These are phyloP conservation scores for Teratosphaeria nubilosa DNA, from an alignment of 2,329 filamentous ascomycete species.

Conservation along the genomic window DNA sequence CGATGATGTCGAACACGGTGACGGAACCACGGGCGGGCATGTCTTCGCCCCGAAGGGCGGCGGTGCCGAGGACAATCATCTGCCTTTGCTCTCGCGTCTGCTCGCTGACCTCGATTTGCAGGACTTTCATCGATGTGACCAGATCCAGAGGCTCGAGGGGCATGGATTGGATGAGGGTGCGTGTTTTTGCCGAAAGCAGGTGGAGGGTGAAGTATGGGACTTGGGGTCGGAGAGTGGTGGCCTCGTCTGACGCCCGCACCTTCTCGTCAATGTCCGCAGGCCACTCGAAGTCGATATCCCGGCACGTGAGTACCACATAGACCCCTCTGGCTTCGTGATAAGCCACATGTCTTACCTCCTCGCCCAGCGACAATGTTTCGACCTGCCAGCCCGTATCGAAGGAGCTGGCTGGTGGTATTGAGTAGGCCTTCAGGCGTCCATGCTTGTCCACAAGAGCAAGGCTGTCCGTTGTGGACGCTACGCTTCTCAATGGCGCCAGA, in stretches of 20 bases:
- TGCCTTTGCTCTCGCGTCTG: slow-evolving; percentile 76
- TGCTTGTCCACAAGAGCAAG: slow-evolving; percentile 53
- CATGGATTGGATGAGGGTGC: slow-evolving; percentile 67
- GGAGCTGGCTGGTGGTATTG: slow-evolving; percentile 56
- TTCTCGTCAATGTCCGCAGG: slow-evolving; percentile 52
- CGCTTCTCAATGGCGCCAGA: neutral
- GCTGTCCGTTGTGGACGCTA: slow-evolving; percentile 38
- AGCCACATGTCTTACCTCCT: slow-evolving; percentile 61
- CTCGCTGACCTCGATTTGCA: slow-evolving; percentile 84
- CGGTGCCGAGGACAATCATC: slow-evolving; percentile 75
- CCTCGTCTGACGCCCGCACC: slow-evolving; percentile 21
- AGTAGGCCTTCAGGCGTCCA: slow-evolving; percentile 63
- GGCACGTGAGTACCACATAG: slow-evolving; percentile 67
- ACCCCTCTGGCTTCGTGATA: slow-evolving; percentile 67
- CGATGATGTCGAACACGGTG: slow-evolving; percentile 84
- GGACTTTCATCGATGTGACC: slow-evolving; percentile 69
- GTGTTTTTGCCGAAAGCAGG: slow-evolving; percentile 66
- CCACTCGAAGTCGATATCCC: slow-evolving; percentile 62
- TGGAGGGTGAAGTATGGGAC: slow-evolving; percentile 64
- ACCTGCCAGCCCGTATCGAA: slow-evolving; percentile 70
- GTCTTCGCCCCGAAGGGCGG: slow-evolving; percentile 81
- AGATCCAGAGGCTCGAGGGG: slow-evolving; percentile 65
- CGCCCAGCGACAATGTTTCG: slow-evolving; percentile 48
- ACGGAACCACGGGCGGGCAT: slow-evolving; percentile 74
- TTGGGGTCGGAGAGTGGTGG: slow-evolving; percentile 51